These are phyloP conservation scores for Stevia rebaudiana DNA, from an alignment of 140 eudicot species.

Conservation along the genomic window DNA sequence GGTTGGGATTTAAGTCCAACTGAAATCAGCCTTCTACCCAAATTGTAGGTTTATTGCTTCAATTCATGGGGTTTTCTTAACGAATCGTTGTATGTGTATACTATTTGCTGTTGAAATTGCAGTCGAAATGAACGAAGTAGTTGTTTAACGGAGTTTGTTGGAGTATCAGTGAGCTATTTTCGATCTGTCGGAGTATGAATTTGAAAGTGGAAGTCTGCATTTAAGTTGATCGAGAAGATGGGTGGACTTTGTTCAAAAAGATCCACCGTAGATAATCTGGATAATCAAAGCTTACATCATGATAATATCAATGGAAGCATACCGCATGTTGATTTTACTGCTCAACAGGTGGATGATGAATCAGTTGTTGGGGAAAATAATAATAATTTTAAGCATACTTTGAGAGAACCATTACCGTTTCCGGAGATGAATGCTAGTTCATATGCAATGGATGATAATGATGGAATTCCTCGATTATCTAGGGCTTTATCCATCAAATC, in stretches of 20 bases:
- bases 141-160: neutral
- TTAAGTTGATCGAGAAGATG: constrained; percentile 34
- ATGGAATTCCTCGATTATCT: constrained; percentile 82
- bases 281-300: constrained; percentile 41
- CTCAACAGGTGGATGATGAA: constrained; percentile 32
- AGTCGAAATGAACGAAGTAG: neutral
- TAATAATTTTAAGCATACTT: constrained; percentile 23
- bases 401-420: constrained; percentile 65
- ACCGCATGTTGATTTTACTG: constrained; percentile 44
- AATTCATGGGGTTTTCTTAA: neutral
- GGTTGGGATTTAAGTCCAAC: neutral
- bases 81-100: neutral
- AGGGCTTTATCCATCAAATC: constrained; percentile 72
- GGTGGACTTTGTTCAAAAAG: constrained; percentile 95
- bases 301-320: no score
- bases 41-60: neutral
- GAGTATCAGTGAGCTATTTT: constrained; percentile 12
- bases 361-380: constrained; percentile 38
- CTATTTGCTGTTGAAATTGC: constrained; percentile 1
- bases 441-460: constrained; percentile 42
- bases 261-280: constrained; percentile 55
- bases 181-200: constrained; percentile 11
- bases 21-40: constrained; percentile 9
- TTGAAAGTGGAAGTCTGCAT: constrained; percentile 6
- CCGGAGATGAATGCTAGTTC: constrained; percentile 52